A percentile compares a stretch with the other conserved stretches of the same genome.
phyloP scores from a whole-genome alignment of 2,329 filamentous ascomycete genomes.

The Ramularia collo-cygni region DNA sequence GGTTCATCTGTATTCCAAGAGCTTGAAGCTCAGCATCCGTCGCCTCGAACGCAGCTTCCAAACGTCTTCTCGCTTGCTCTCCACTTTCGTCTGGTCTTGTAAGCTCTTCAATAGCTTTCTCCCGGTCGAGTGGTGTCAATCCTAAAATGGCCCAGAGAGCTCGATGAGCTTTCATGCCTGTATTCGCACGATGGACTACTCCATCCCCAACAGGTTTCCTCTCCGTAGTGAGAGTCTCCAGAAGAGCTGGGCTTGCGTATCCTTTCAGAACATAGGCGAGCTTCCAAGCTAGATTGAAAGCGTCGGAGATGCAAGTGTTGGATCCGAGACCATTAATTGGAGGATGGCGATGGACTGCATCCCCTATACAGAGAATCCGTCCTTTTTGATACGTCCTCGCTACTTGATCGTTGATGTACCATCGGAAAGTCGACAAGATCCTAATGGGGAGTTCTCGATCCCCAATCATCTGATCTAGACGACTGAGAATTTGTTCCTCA shows the following conservation, averaged over 20 bases:
- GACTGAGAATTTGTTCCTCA: conserved; percentile 37
- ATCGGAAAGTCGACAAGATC: conserved; percentile 46
- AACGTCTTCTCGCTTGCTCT: conserved; percentile 29
- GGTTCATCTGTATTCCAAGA: conserved; percentile 52
- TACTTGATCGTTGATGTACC: conserved; percentile 53
- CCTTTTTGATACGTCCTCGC: conserved; percentile 45
- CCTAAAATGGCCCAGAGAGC: conserved; percentile 7
- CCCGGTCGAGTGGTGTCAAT: conserved; percentile 20
- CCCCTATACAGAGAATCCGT: conserved; percentile 48
- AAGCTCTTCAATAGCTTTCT: conserved; percentile 34
- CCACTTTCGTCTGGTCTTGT: conserved; percentile 1
- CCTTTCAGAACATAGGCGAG: conserved; percentile 24
- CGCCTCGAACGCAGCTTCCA: conserved; percentile 7
- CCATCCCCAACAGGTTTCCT: conserved; percentile 38
- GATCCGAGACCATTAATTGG: conserved; percentile 51
- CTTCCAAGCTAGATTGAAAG: conserved; percentile 34
- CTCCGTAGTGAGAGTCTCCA: conserved; percentile 26
- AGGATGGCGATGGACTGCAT: conserved; percentile 53
- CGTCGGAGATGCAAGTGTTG: conserved; percentile 44
- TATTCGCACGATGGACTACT: conserved; percentile 49
- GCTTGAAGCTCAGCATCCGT: conserved; percentile 37
- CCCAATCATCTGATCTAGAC: conserved; percentile 46
- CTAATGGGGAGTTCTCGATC: conserved; percentile 44
- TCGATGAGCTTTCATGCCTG: conserved; percentile 46
- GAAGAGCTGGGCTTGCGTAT: conserved; percentile 17